Conservation (phyloP, 1,284 basidiomycete genomes). For the Marasmius oreades region DNA sequence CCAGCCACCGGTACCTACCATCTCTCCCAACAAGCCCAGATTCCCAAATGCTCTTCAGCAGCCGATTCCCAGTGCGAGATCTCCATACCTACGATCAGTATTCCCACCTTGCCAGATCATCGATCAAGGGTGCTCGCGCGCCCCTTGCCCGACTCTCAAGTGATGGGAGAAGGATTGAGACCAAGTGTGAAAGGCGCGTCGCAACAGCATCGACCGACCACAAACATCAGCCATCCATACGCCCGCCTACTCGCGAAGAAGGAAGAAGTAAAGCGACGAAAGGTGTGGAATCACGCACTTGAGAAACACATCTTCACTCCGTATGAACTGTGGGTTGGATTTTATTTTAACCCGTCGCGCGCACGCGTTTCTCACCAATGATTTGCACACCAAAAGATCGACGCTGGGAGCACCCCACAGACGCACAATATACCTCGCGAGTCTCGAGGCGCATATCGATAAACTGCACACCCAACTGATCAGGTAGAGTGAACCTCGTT, state of each 20-base stretch:
- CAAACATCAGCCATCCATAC: slow-evolving; percentile 57
- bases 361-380: not conserved
- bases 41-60: too few species aligned
- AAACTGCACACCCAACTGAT: slow-evolving; percentile 50
- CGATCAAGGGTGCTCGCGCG: not conserved
- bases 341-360: not conserved
- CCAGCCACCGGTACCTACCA: too few species aligned
- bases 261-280: slow-evolving; percentile 59
- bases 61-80: too few species aligned
- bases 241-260: slow-evolving; percentile 61
- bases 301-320: slow-evolving; percentile 68
- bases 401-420: slow-evolving; percentile 61
- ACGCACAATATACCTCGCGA: slow-evolving; percentile 57
- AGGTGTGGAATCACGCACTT: slow-evolving; percentile 71
- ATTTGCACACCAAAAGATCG: slow-evolving; percentile 36
- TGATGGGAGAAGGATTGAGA: not conserved
- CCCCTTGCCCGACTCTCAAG: not conserved
- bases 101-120: not conserved
- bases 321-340: slow-evolving; percentile 52
- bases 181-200: too few species aligned
- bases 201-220: not conserved
- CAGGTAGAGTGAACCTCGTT: slow-evolving; percentile 22
- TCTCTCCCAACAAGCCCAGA: too few species aligned
- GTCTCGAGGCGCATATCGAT: slow-evolving; percentile 61
- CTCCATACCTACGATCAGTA: not conserved